phyloP scores from a whole-genome alignment of 2,329 filamentous ascomycete species.

The Onygenales sp. region DNA sequence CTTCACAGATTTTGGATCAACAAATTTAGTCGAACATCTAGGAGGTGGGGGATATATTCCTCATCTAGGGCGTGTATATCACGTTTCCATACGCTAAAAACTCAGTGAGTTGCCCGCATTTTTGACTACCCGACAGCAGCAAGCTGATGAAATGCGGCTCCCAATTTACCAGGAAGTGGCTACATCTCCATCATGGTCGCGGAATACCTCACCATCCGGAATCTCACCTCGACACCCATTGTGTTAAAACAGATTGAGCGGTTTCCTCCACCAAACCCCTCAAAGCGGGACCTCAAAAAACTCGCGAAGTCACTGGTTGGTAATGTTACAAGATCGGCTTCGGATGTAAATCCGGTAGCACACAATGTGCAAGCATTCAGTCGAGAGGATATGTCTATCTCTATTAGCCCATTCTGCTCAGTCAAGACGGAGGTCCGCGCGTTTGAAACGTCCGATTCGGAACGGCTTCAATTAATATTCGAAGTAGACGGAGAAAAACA shows the following conservation, averaged over 20 bases:
- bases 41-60: no score
- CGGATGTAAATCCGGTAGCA: slow-evolving; percentile 35
- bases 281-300: slow-evolving; percentile 25
- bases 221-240: slow-evolving; percentile 65
- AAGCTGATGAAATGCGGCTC: neutral
- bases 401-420: slow-evolving; percentile 59
- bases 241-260: slow-evolving; percentile 65
- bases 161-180: neutral
- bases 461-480: slow-evolving; percentile 67
- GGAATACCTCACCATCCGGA: slow-evolving; percentile 60
- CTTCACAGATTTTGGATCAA: no score
- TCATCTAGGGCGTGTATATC: no score
- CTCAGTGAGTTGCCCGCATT: no score
- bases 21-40: no score
- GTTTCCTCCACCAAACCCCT: slow-evolving; percentile 49
- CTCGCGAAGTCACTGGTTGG: slow-evolving; percentile 39
- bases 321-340: slow-evolving; percentile 30
- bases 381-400: slow-evolving; percentile 53
- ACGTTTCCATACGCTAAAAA: no score
- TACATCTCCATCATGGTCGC: slow-evolving; percentile 7
- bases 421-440: slow-evolving; percentile 53
- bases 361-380: slow-evolving; percentile 51
- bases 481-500: slow-evolving; percentile 54
- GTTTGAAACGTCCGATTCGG: slow-evolving; percentile 47
- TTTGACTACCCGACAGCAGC: no score